These are phyloP conservation scores for Firmiana major DNA, from an alignment of 345 rosid genomes.

Conservation along the genomic window DNA sequence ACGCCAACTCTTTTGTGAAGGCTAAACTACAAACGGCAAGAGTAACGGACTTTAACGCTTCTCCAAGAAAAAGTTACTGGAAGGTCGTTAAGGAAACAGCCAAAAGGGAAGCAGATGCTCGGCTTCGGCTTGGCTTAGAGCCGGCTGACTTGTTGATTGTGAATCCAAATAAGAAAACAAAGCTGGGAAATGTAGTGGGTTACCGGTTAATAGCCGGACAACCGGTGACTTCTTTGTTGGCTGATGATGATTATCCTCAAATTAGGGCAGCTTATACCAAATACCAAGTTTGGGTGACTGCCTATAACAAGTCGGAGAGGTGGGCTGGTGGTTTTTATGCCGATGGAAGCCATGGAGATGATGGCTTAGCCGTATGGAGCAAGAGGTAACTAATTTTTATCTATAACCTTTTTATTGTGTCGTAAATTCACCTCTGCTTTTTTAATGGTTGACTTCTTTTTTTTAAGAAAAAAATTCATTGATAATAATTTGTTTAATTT, in stretches of 20 bases:
- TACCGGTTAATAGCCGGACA: constrained; percentile 61
- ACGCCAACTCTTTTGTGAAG: constrained; percentile 62
- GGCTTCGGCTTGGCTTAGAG: constrained; percentile 46
- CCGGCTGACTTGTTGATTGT: constrained; percentile 56
- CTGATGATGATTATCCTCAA: constrained; percentile 62
- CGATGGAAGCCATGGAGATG: constrained; percentile 70
- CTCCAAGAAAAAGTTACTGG: constrained; percentile 74
- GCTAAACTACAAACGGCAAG: constrained; percentile 40
- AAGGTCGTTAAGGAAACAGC: constrained; percentile 55
- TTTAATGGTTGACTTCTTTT: too few relatives aligned
- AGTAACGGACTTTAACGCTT: constrained; percentile 20
- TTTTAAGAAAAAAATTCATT: too few relatives aligned
- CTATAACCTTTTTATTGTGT: too few relatives aligned
- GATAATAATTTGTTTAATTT: too few relatives aligned
- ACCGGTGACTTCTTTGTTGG: constrained; percentile 41
- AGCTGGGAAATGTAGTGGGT: constrained; percentile 57
- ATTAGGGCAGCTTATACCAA: constrained; percentile 56
- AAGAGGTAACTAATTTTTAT: constrained; percentile 32
- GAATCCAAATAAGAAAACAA: constrained; percentile 57
- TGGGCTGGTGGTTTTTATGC: constrained; percentile 79
- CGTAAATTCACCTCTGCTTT: too few relatives aligned
- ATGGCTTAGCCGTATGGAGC: constrained; percentile 69
- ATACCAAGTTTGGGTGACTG: constrained; percentile 73
- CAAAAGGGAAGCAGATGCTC: constrained; percentile 61
- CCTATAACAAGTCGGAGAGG: constrained; percentile 72